Base-by-base conservation (phyloP, 192 early-diverging fungal species). In the Thamnidium elegans region DNA sequence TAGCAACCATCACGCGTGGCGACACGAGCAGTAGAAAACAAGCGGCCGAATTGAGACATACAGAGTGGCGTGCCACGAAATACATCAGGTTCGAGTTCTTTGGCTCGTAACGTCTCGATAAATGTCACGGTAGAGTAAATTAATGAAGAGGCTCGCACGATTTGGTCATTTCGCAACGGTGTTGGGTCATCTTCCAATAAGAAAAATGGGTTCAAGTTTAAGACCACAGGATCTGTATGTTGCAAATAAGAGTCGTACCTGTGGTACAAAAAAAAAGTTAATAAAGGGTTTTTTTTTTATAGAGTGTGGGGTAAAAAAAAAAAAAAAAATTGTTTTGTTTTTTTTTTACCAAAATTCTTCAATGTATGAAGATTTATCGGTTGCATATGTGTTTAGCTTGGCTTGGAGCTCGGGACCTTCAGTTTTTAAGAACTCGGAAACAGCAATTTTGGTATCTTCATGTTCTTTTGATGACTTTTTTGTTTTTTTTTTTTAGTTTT, bases 11-110 rank as follows among this genome's bases (percentile, higher is more conserved):
- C n/a, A n/a, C 73, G 67, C 4, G 74, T 73, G 14, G 92, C 91
- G 20, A 92, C 83, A 26, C 92, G 82, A 1, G 90, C 86, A 53
- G 88, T 84, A 4, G 88, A 89, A 81, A 93, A 94, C 10, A 92
- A 63, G 11, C 84, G 62, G 20, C 69, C 52, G 76, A 92, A 94
- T 70, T 94, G 92, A 62, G 88, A 74, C 91, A 94, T 93, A 70
- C 88, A 87, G 7, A 88, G 75, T 0, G 87, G 84, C 3, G 55
- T 65, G 32, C 80, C 86, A 13, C 81, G 82, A 46, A 86, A 85
- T 32, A 58, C 65, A 65, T 94, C 92, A 30, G 89, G 72, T 34
- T 86, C 74, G 30, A 94, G 36, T 15, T 53, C 31, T 58, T 80
- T 67, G 15, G 32, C 63, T 55, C 87, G 81, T 10, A 95, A 43